Evolutionary conservation across 108 stramenopile genomes (phyloP), one percentile per base, ranked within the genome.

Genomic region (Schizochytrium sp.): DNA sequence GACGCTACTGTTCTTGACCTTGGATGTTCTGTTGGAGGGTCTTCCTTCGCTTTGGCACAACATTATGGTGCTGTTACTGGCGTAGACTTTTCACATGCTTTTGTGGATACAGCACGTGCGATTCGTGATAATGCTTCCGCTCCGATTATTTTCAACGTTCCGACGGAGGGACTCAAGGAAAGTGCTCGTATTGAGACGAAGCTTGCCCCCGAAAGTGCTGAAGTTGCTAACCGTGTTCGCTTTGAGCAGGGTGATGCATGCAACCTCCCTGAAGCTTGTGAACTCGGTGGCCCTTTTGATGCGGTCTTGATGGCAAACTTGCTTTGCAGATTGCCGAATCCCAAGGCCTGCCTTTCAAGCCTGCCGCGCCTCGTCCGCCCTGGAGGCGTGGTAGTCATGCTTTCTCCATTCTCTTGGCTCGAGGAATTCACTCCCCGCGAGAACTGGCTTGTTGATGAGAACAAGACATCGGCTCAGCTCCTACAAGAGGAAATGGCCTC

Each of bases 201-300:
- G 0, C 69, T 72, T 40, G 88, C 64, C 3, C 40, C 38, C 3
- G 88, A 88, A 44, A 61, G 61, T 42, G 91, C 87, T 3, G 87
- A 28, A 56, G 10, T 49, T 10, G 60, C 89, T 45, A 46, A 72
- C 2, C 94, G 94, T 72, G 96, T 97, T 3, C 92, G 94, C 72
- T 98, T 98, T 89, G 94, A 92, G 72, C 92, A 91, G 49, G 98
- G 97, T 0, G 97, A 98, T 88, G 98, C 98, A n/a, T 97, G 97
- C 87, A 44, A 90, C 8, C 83, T 94, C 41, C 87, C 89, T 55
- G 72, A 56, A 46, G 53, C 50, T 42, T 3, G 55, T n/a, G 45
- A 40, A 1, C 89, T 89, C 12, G 89, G 95, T n/a, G 94, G 94
- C 8, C 92, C 93, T n/a, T 98, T 97, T 90, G 98, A 98, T 88